Base-by-base conservation (phyloP, 495 filamentous ascomycete genomes). In the Aspergillus funiculosus region DNA sequence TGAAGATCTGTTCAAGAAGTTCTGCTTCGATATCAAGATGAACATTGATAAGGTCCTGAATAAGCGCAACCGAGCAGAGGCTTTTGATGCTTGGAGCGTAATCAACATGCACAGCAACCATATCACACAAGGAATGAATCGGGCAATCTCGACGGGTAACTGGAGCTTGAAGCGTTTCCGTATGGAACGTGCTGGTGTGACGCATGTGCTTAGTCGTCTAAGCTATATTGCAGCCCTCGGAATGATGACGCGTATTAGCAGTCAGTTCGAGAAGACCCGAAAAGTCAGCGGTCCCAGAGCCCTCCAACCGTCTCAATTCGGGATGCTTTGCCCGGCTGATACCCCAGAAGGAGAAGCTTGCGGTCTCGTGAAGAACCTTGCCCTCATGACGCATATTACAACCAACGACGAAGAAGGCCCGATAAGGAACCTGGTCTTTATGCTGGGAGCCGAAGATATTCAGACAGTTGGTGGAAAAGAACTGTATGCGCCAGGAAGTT, bases 221-320 rank as follows among this genome's bases (percentile, higher is more conserved):
- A 96, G 89, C 62, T 99, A 95, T 58, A 95, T 97, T 67, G 87
- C 85, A 53, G 94, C 94, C 8, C 76, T 99, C n/a, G 94, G 94
- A 44, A 97, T 97, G 94, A 97, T 99, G 94, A 97, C 94, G 8
- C 81, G 92, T 55, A 97, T 97, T 54, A 90, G 82, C 68, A 94
- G 86, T 77, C 92, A 97, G 69, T 97, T 99, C 60, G 92, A 97
- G 60, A 97, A 97, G 74, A 95, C 91, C 2, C 71, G 92, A 52
- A 99, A 99, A 62, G 87, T 99, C 51, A 85, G 80, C 58, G 94
- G 94, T 43, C 92, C 92, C 54, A 82, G 92, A 73, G 92, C 94
- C 7, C 73, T 99, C 11, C 92, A 99, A 60, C 87, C 92, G 7
- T 97, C 94, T 0, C 89, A 97, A 50, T 99, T 95, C 64, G 92